Percentiles rank a stretch among this genome's conserved stretches.
These are phyloP conservation scores for Xylaria sp. DNA, from an alignment of 2,329 filamentous ascomycete genomes.

Conservation along the genomic window DNA sequence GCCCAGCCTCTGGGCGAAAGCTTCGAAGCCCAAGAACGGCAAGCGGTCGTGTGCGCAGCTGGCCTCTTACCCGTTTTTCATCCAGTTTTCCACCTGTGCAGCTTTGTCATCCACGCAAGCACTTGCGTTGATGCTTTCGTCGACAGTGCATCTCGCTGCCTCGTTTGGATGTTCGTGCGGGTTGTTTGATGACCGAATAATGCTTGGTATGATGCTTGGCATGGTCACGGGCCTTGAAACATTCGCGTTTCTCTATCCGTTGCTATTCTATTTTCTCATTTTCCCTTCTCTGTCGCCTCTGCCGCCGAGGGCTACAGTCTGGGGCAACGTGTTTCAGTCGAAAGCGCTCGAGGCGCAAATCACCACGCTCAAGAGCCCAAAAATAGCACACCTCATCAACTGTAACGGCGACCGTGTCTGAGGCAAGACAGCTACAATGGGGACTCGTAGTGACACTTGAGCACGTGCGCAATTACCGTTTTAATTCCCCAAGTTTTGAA, in stretches of 20 bases:
- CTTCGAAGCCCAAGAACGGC: not conserved
- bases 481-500: not conserved
- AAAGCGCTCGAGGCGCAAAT: too few relatives aligned
- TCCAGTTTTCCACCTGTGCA: conserved; percentile 5
- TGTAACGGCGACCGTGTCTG: not conserved
- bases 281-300: too few relatives aligned
- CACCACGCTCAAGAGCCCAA: not conserved
- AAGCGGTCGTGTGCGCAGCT: conserved; percentile 30
- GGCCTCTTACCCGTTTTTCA: conserved; percentile 14
- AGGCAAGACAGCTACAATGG: not conserved
- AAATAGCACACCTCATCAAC: not conserved
- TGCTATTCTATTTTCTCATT: not conserved
- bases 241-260: not conserved
- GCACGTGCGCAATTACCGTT: not conserved
- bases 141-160: not conserved
- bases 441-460: not conserved
- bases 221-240: not conserved
- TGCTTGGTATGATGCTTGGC: too few relatives aligned
- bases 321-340: not conserved
- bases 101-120: conserved; percentile 14
- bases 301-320: too few relatives aligned
- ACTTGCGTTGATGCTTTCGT: not conserved
- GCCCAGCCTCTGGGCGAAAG: not conserved
- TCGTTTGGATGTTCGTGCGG: not conserved
- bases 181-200: too few relatives aligned